Evolutionary conservation across 208 protist genomes (phyloP), one percentile per base, ranked within the genome.

Genomic region (Wallacemonas sp.): DNA sequence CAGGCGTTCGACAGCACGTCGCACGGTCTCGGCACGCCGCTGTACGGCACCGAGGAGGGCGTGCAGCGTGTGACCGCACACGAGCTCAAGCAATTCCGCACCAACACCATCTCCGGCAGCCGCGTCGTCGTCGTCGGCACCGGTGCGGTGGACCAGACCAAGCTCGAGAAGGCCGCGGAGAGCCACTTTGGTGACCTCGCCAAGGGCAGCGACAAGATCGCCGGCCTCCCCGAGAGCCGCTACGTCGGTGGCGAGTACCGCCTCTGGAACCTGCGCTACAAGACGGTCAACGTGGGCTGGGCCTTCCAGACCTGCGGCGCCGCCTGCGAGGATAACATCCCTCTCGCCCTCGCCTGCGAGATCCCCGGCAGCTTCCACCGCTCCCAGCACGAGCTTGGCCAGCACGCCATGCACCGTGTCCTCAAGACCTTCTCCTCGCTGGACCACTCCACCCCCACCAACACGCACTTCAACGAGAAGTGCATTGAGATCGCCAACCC

Each of bases 121-220:
- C 87, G 97, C 57, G 94, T 99, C 47, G 94, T 99, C 9, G 74
- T 99, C 11, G 96, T 97, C 36, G 98, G 87, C 61, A 87, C 92
- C 61, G 98, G 98, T 60, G 95, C 83, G 36, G 95, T 99, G 1
- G 85, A 99, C 58, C 97, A 99, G 79, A 92, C 97, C 21, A 70
- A 84, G 52, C 70, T 99, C 17, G 94, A 97, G 69, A 74, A 94
- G 56, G 79, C 97, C 8, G 94, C 95, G 1, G 70, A 94, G 63
- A 90, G 90, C 56, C 82, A 94, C 68, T 98, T 99, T 68, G 81
- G 87, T 27, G 81, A 96, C 62, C 65, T 98, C 30, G 48, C 68
- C 12, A 77, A 71, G 54, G 63, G 67, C 17, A 55, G 62, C 36
- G 36, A 68, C 48, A 52, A 38, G n/a, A 32, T 70, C 2, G 26